phyloP scores from a whole-genome alignment of 441 rosid species.

The Bruguiera hainesii region DNA sequence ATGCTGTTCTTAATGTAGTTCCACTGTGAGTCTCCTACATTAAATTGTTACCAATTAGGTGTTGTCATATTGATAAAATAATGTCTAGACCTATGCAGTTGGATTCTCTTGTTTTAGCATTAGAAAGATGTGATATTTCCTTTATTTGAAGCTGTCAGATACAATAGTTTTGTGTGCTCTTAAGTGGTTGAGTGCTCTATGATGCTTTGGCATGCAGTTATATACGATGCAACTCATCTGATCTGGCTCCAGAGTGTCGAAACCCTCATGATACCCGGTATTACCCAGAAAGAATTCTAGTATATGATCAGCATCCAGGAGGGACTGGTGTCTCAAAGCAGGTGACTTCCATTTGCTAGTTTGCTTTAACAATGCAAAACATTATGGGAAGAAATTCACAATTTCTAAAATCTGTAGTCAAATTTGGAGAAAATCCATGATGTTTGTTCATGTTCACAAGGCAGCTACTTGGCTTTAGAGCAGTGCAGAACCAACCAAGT shows the following conservation, averaged over 20 bases:
- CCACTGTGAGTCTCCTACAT: conserved; percentile 53
- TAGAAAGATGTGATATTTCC: background rate
- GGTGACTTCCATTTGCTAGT: conserved; percentile 33
- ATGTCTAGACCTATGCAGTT: background rate
- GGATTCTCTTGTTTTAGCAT: no score
- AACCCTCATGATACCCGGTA: conserved; percentile 56
- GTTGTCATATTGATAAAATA: background rate
- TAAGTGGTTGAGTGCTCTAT: conserved; percentile 6
- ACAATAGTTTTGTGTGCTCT: background rate
- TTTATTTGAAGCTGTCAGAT: background rate
- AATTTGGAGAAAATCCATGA: background rate
- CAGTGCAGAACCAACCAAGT: background rate
- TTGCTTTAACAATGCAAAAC: background rate
- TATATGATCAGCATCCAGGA: conserved; percentile 90
- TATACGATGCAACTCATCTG: conserved; percentile 75
- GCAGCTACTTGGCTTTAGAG: background rate
- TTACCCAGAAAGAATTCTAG: conserved; percentile 68
- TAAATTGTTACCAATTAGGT: background rate
- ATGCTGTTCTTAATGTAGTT: conserved; percentile 78
- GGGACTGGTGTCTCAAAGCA: conserved; percentile 87
- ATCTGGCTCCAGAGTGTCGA: conserved; percentile 96
- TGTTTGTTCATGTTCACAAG: conserved; percentile 3
- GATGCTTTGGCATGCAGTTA: conserved; percentile 43
- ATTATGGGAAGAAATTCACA: background rate
- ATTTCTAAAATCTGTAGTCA: background rate